phyloP scores from a whole-genome alignment of 2,329 filamentous ascomycete genomes.

The Diaporthe humulicola region DNA sequence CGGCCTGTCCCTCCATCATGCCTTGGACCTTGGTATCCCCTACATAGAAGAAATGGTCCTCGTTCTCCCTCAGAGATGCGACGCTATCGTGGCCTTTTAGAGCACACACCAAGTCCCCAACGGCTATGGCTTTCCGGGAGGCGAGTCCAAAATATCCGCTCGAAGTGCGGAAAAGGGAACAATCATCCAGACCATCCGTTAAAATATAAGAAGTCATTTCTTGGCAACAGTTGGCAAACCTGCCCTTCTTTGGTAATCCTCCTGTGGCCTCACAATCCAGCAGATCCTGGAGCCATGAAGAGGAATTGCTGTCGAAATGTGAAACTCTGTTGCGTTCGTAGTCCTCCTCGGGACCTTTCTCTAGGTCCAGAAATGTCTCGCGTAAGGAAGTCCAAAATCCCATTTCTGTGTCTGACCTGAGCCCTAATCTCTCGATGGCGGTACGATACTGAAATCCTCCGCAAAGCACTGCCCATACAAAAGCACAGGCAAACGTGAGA shows the following conservation, averaged over 20 bases:
- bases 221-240: neutral
- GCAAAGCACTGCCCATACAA: neutral
- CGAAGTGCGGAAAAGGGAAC: neutral
- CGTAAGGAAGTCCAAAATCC: neutral
- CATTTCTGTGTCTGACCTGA: neutral
- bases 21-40: constrained; percentile 4
- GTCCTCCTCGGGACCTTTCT: neutral
- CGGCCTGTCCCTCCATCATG: constrained; percentile 8
- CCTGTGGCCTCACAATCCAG: neutral
- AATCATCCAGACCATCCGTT: neutral
- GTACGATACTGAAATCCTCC: neutral
- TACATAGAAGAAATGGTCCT: neutral
- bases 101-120: neutral
- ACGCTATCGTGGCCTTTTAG: neutral
- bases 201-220: neutral
- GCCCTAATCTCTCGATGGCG: neutral
- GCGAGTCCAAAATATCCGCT: neutral
- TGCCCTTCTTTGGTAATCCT: neutral
- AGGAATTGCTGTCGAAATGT: neutral
- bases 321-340: neutral
- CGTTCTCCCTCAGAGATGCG: neutral
- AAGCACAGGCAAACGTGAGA: neutral
- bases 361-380: neutral
- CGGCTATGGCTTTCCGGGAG: neutral
- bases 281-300: neutral